Evolutionary conservation across 73 alveolate species (phyloP), one percentile per base, ranked within the genome.

Genomic region (Paraurostyla sp.): DNA sequence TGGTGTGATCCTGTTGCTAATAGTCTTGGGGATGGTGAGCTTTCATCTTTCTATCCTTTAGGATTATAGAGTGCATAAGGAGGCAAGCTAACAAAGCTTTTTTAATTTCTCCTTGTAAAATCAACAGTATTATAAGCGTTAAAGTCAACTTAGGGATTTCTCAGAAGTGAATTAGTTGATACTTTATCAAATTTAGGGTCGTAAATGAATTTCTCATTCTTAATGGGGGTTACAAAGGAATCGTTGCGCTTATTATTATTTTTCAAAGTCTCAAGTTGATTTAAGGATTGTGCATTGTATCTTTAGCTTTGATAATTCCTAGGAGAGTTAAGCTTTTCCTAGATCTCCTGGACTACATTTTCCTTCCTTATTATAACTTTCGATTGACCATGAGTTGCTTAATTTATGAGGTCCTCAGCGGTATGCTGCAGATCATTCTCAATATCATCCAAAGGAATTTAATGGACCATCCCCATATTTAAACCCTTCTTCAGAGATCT

Each of bases 41-140:
- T 0, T 33, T 16, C 13, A 33, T 16, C 41, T 35, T 15, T 4
- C 7, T 22, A 15, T 11, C 16, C 9, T 38, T 65, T 32, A 22
- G 82, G 82, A 35, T 65, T 65, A 38, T 36, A 65, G 42, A 65
- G 25, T 13, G 82, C 82, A 40, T 65, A 65, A 0, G 82, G 82
- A 4, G 82, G 82, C 25, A 65, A 38, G 18, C 60, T 40, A 35
- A 65, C 82, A 40, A 15, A 65, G 6, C 40, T 32, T 7, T 27
- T 60, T 13, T 32, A 27, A 60, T 18, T 30, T 32, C 9, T 27
- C 9, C 22, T 65, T 4, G 7, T 22, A 18, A 58, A 35, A 22
- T 65, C 58, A 6, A 65, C 41, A 65, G 82, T 65, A 11, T 38
- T 9, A 40, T 65, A 35, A 13, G 32, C 25, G 27, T 38, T 35